Evolutionary conservation across 495 filamentous ascomycete species (phyloP), one percentile per base, ranked within the genome.

Genomic region (Emericellopsis terricola): DNA sequence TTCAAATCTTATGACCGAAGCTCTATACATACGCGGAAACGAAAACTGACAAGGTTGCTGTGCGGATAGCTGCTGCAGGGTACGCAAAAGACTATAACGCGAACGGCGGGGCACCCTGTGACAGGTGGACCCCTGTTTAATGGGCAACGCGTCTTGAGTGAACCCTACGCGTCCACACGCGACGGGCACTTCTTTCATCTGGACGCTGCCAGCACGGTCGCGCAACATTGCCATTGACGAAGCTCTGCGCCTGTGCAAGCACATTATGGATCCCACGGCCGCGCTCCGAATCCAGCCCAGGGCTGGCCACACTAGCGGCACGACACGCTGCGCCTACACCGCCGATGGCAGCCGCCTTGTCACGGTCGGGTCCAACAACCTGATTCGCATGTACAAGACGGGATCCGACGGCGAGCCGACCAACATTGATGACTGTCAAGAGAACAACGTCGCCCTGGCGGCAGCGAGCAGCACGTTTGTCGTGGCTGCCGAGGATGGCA

Each of bases 401-500:
- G 85, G 80, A 27, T 81, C 76, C 14, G 82, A 91, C 59, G 86
- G 81, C 31, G 89, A 94, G 46, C 89, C 89, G 9, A 70, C 66
- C 35, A 92, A 80, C 21, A 75, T 97, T 19, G 89, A 97, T 46
- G 81, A 89, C 38, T 82, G 76, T 36, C 70, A 75, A 35, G 86
- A 91, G 39, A 72, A 74, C 37, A 84, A 89, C 52, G 62, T 76
- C 11, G 73, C 74, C 27, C 69, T 94, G 29, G 76, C 70, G 28
- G 76, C 83, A 15, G 69, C 71, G 66, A 74, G 92, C 53, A 72
- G 79, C 39, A 79, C 76, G 48, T 92, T 94, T 56, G 66, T 94
- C 23, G 65, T 78, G 38, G 86, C 85, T 19, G 77, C 81, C 14
- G 89, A 97, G 52, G 85, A 96, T 62, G 91, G 89, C 39, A 85